Conservation (phyloP, 2,329 filamentous ascomycete species). For the Botrytis hyacinthi region DNA sequence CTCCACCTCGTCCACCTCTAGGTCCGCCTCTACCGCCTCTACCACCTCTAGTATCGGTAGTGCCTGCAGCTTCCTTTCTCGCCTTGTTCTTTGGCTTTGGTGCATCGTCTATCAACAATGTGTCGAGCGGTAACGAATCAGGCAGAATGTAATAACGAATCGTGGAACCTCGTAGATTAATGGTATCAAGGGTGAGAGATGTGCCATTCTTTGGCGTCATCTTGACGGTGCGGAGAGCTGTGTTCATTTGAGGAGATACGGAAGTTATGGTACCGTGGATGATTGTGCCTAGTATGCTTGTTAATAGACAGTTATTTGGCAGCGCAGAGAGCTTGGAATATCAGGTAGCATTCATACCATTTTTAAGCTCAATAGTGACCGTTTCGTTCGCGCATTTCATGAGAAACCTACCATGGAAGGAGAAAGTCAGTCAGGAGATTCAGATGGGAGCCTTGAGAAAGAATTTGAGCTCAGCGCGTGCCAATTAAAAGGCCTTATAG, state of each 20-base stretch:
- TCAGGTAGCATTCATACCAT: conserved; percentile 59
- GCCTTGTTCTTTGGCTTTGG: conserved; percentile 99
- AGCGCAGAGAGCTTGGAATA: background rate
- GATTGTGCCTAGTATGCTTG: conserved; percentile 71
- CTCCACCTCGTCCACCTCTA: conserved; percentile 50
- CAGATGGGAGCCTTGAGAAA: conserved; percentile 42
- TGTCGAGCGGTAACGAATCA: conserved; percentile 92
- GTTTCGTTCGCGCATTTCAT: conserved; percentile 99
- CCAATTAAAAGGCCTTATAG: conserved; percentile 32
- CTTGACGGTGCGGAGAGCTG: conserved; percentile 89
- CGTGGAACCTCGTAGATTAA: conserved; percentile 94
- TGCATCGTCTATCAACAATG: conserved; percentile 90
- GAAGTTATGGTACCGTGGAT: conserved; percentile 95
- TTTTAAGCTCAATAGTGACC: conserved; percentile 97
- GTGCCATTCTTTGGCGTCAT: conserved; percentile 91
- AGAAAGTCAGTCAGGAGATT: conserved; percentile 40
- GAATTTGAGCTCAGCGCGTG: conserved; percentile 47
- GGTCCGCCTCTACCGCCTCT: conserved; percentile 45
- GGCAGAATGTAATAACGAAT: conserved; percentile 97
- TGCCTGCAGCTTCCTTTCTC: conserved; percentile 74
- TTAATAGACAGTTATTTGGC: background rate
- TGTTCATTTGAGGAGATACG: conserved; percentile 98
- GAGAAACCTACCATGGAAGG: conserved; percentile 67
- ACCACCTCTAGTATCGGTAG: conserved; percentile 38
- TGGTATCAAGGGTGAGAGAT: conserved; percentile 83